Evolutionary conservation across 73 alveolate genomes (phyloP), one percentile per base, ranked within the genome.

Genomic region (Blepharisma stoltei): DNA sequence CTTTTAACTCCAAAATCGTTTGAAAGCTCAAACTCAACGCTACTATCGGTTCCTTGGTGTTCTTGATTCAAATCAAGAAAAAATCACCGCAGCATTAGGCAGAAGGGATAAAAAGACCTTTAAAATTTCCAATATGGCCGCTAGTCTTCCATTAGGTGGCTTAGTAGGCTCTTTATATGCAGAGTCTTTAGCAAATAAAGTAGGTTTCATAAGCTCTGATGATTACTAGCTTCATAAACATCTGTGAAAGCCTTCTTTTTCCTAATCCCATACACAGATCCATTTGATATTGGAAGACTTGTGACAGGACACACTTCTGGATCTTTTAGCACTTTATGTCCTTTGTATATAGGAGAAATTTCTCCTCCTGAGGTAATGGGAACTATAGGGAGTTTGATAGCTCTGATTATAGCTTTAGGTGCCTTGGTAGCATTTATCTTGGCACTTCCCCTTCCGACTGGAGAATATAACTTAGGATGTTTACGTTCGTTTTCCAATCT

Each of bases 371-470:
- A 14, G 2, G 73, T 60, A 20, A 38, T 38, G 11, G 73, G 73
- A 11, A 60, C 14, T 8, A 38, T 60, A 2, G 73, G 73, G 5
- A 38, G 73, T 25, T 18, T 60, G 45, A 38, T 5, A 11, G 46
- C 14, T 8, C 5, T 60, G 23, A n/a, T 14, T 14, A 25, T 60
- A 9, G 23, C 73, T 20, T 25, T 25, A 25, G 73, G 73, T 8
- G 0, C 5, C 5, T n/a, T 60, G 14, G 23, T 60, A 18, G 14
- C 73, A 60, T 60, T 14, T 25, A 9, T 14, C 37, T 25, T 60
- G 2, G 73, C 73, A 9, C 46, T 60, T 14, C n/a, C 45, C 18
- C 73, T 60, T 60, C 73, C 73, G 0, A 60, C 73, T 18, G 46
- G 46, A 20, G 73, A 60, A 0, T 60, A 18, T 25, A 25, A 60